Evolutionary conservation across 2,329 filamentous ascomycete genomes (phyloP).

Genomic region (Onygenales sp.): DNA sequence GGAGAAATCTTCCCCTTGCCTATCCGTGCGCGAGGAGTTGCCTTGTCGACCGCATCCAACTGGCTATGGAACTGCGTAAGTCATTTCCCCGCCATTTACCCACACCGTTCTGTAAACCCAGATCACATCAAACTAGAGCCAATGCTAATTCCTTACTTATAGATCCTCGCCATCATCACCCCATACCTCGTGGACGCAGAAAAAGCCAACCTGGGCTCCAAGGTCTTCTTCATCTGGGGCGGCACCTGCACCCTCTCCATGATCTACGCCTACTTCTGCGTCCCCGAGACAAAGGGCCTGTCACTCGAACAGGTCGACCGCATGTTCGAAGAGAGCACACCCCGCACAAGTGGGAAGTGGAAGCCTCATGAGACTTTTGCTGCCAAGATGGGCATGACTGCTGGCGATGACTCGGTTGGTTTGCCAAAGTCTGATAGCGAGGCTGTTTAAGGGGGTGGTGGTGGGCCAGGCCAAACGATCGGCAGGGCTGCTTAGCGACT

Average conservation of each 20-base stretch:
- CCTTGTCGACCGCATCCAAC: constrained; percentile 50
- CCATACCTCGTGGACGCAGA: constrained; percentile 37
- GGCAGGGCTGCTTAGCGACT: too few relatives aligned
- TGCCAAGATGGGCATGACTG: constrained; percentile 14
- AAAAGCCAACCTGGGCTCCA: constrained; percentile 32
- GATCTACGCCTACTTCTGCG: constrained; percentile 22
- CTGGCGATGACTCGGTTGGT: constrained; percentile 6
- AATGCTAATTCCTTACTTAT: constrained; percentile 1
- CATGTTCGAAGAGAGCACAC: constrained; percentile 18
- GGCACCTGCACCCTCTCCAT: constrained; percentile 25
- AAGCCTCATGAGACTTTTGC: constrained; percentile 15
- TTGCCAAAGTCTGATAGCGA: neutral
- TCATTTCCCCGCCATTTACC: constrained; percentile 41
- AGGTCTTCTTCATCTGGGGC: constrained; percentile 41
- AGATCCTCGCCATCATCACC: constrained; percentile 38
- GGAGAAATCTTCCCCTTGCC: constrained; percentile 54
- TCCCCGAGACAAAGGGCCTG: constrained; percentile 19
- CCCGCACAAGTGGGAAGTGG: constrained; percentile 13
- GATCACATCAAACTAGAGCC: neutral
- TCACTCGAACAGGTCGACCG: constrained; percentile 19
- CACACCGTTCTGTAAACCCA: constrained; percentile 21
- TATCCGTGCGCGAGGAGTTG: constrained; percentile 54
- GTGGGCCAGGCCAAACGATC: too few relatives aligned
- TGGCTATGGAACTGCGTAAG: constrained; percentile 53
- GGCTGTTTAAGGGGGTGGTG: neutral